phyloP scores from a whole-genome alignment of 352 stramenopile genomes.

The Phytophthora citricola region DNA sequence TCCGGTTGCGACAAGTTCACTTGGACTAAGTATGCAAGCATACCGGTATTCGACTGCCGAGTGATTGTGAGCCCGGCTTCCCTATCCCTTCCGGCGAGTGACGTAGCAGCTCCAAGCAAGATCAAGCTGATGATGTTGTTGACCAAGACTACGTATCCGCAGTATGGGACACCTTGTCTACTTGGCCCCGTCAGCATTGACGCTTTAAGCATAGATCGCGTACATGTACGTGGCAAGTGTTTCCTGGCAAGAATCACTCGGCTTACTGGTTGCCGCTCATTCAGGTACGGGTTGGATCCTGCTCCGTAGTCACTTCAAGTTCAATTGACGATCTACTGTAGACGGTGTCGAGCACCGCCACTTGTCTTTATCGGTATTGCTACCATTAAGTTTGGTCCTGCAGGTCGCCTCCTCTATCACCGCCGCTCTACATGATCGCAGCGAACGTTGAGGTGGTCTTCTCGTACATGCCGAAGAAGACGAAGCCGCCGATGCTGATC shows the following conservation, averaged over 20 bases:
- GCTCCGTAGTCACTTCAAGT: conserved; percentile 14
- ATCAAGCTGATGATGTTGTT: conserved; percentile 31
- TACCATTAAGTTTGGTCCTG: conserved; percentile 8
- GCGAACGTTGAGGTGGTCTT: conserved; percentile 83
- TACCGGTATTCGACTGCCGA: conserved; percentile 5
- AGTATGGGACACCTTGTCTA: conserved; percentile 26
- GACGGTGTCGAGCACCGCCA: conserved; percentile 13
- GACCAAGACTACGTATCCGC: conserved; percentile 29
- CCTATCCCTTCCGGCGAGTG: conserved; percentile 11
- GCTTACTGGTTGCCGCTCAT: neutral
- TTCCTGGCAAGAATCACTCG: conserved; percentile 5
- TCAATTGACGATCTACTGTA: conserved; percentile 15
- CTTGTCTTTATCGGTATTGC: conserved; percentile 25
- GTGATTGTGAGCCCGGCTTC: conserved; percentile 20
- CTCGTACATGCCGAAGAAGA: conserved; percentile 99
- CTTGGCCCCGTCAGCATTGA: conserved; percentile 4
- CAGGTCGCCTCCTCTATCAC: neutral
- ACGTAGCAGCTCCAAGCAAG: conserved; percentile 16
- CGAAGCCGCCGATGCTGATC: conserved; percentile 99
- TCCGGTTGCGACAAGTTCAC: conserved; percentile 26
- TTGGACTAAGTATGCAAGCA: conserved; percentile 19
- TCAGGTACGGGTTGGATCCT: neutral
- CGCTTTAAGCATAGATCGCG: neutral
- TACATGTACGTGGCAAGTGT: neutral
- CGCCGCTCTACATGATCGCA: conserved; percentile 49